These are phyloP conservation scores for Colletotrichum truncatum DNA, from an alignment of 2,329 filamentous ascomycete genomes.

Conservation along the genomic window DNA sequence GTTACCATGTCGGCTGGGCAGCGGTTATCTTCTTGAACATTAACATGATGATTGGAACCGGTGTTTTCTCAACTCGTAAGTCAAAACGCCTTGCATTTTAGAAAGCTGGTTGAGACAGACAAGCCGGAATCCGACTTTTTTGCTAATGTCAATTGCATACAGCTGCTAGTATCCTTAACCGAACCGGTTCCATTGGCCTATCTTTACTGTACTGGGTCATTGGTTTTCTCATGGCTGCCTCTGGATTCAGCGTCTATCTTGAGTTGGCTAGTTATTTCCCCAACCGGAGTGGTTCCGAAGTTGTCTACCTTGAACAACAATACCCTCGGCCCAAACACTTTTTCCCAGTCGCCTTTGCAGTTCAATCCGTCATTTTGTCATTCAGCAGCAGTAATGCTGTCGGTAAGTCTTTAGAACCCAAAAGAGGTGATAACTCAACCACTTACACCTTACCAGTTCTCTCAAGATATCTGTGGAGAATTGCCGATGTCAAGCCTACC, in stretches of 20 bases:
- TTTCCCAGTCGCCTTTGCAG: conserved; percentile 71
- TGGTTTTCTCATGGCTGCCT: conserved; percentile 66
- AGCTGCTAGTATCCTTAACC: conserved; percentile 67
- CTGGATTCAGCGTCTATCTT: conserved; percentile 67
- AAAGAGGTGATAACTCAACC: background rate
- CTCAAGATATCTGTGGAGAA: conserved; percentile 69
- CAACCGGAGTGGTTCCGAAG: conserved; percentile 71
- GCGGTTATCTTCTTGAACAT: conserved; percentile 70
- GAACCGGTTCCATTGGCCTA: conserved; percentile 70
- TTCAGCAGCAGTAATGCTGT: conserved; percentile 74
- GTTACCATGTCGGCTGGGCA: conserved; percentile 64
- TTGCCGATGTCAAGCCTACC: conserved; percentile 57
- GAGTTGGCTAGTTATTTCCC: conserved; percentile 74
- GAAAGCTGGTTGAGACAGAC: no score
- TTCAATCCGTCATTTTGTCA: conserved; percentile 70
- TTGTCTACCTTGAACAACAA: conserved; percentile 75
- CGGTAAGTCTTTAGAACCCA: conserved; percentile 36
- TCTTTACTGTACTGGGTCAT: conserved; percentile 72
- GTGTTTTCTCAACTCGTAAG: conserved; percentile 72
- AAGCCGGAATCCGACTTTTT: no score
- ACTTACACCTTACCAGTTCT: conserved; percentile 51
- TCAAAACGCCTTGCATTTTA: no score
- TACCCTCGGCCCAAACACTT: conserved; percentile 72
- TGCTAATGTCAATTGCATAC: background rate
- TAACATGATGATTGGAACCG: conserved; percentile 71